Evolutionary conservation across 768 basidiomycete species (phyloP), one percentile per base, ranked within the genome.

Genomic region (Xerocomus brunneocitrinus): DNA sequence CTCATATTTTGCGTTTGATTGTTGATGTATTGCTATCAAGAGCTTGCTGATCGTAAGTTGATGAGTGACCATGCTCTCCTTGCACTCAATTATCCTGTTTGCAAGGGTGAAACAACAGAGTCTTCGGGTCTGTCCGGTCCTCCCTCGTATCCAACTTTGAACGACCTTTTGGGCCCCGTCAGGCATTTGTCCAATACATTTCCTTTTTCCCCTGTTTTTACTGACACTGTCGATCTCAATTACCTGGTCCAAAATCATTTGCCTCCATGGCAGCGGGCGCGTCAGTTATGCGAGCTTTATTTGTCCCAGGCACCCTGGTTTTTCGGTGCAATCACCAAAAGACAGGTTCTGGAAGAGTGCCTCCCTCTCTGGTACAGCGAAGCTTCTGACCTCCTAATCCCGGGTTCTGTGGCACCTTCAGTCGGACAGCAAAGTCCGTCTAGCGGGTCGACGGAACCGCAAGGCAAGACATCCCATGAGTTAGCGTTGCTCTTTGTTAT

Each of bases 241-340:
- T 71, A 73, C 52, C 70, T 85, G 57, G 60, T 81, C 19, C 65
- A 73, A 38, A 63, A 69, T 14, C 77, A 80, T 62, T 75, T 89
- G 1, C 88, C 88, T 0, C 67, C 78, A 0, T 84, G 80, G 76
- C 63, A 69, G 8, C 83, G 85, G 35, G 81, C 83, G 0, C 72
- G 68, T 42, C 76, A 80, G 31, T 74, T 90, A 32, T 78, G 77
- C 58, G 77, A 82, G n/a, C 73, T 87, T 12, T 90, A 89, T 66
- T 76, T 89, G 38, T 83, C 84, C n/a, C 83, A 86, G 61, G 85
- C 87, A 3, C 83, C 85, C 0, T 90, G 88, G 88, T 87, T 89
- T 63, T 88, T 87, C 53, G 83, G 86, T 22, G 83, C 86, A 2
- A 80, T 89, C 35, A 83, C 83, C 3, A 73, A 75, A 41, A 73